Percentiles rank a stretch among this genome's conserved stretches.
phyloP scores from a whole-genome alignment of 257 asterid species.

The Schizonepeta tenuifolia region DNA sequence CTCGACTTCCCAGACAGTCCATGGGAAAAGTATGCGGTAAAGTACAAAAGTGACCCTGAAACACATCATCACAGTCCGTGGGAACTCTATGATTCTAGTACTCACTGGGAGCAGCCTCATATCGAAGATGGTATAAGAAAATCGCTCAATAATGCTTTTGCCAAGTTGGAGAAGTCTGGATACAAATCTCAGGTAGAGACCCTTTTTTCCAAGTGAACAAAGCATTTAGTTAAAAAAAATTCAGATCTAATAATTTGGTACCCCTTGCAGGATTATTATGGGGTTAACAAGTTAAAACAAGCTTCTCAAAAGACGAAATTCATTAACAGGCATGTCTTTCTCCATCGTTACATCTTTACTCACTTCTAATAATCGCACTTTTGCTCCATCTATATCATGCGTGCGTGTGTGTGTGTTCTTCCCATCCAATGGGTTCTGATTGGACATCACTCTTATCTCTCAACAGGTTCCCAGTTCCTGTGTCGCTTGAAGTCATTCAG shows the following conservation, averaged over 20 bases:
- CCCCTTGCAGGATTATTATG: slow-evolving; percentile 78
- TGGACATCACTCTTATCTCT: slow-evolving; percentile 2
- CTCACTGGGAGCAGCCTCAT: slow-evolving; percentile 73
- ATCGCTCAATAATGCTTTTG: slow-evolving; percentile 54
- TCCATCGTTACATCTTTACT: slow-evolving; percentile 7
- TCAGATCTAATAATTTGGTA: slow-evolving; percentile 14
- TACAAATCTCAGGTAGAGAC: slow-evolving; percentile 56
- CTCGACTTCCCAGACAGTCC: slow-evolving; percentile 90
- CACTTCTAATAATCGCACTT: background rate
- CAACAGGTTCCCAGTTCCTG: slow-evolving; percentile 89
- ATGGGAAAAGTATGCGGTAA: slow-evolving; percentile 86
- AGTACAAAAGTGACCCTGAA: slow-evolving; percentile 85
- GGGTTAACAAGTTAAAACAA: slow-evolving; percentile 71
- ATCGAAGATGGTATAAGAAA: slow-evolving; percentile 62
- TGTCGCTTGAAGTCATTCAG: slow-evolving; percentile 71
- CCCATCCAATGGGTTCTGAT: background rate
- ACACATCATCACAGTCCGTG: slow-evolving; percentile 92
- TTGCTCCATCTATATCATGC: background rate
- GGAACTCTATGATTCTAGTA: slow-evolving; percentile 78
- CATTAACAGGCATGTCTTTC: slow-evolving; percentile 66
- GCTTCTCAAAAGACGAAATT: slow-evolving; percentile 70
- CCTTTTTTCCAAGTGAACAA: background rate
- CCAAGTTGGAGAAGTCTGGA: slow-evolving; percentile 73
- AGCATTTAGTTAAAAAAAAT: slow-evolving; percentile 12
- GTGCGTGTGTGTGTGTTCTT: background rate